Evolutionary conservation across 306 rosid genomes (phyloP), one percentile per base, ranked within the genome.

Genomic region (Fragaria vesca): DNA sequence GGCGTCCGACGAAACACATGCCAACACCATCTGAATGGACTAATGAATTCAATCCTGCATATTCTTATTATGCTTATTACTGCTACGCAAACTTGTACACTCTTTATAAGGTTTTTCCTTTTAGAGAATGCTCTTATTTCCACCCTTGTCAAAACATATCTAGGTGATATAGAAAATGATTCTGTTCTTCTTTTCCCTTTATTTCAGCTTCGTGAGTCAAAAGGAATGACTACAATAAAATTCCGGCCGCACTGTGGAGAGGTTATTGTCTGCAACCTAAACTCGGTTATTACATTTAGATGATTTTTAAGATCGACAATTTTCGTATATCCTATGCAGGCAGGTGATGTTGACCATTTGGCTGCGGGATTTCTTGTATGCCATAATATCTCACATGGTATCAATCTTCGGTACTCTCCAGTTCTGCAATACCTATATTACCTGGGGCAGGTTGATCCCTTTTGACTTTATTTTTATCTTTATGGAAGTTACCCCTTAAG

Each of bases 1-100:
- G 97, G 78, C 92, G 88, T n/a, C 97, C 98, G 32, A 91, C 92
- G 66, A 93, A 93, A 89, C 98, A 93, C 89, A 91, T 93, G 97
- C 98, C 90, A 69, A 84, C 92, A 38, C 97, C 97, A 71, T 85
- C 89, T 61, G 88, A 91, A 84, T 91, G 95, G 98, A 91, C 91
- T 2, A 91, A 93, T 86, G 93, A 81, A 61, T 93, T 91, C 71
- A 93, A 93, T 83, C 98, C 95, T 61, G 97, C 98, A 26, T 93
- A 76, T 81, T 89, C 98, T 34, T 93, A 93, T 72, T 93, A 89
- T 80, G 85, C 88, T 21, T 89, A 91, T 82, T 93, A 93, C 77
- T 84, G 93, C 86, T 88, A 91, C 76, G 93, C 93, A 40, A 93
- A 88, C 85, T 78, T 93, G 82, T 89, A 89, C 73, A 91, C 90